These are phyloP conservation scores for Didymella pinodella DNA, from an alignment of 2,329 filamentous ascomycete genomes.

Conservation along the genomic window DNA sequence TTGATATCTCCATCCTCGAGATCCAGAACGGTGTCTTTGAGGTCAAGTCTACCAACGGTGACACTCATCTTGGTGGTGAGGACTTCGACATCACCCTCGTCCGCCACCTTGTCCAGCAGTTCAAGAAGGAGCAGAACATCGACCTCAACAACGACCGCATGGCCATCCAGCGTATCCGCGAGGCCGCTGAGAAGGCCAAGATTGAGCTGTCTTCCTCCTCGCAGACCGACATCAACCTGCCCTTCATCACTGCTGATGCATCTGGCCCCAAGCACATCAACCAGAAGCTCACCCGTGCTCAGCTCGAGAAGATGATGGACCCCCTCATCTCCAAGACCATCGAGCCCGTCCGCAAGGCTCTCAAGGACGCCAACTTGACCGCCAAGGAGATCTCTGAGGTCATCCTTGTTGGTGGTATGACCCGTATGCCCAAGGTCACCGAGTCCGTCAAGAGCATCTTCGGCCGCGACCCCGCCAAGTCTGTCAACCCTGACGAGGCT, in stretches of 20 bases:
- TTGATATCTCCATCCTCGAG: constrained; percentile 97
- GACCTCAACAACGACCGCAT: constrained; percentile 93
- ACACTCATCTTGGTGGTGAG: constrained; percentile 97
- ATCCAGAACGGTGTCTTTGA: constrained; percentile 98
- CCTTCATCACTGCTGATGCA: constrained; percentile 96
- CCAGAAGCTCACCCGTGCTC: constrained; percentile 87
- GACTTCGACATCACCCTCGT: constrained; percentile 97
- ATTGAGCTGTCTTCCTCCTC: constrained; percentile 95
- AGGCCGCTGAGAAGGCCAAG: constrained; percentile 99
- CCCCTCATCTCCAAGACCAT: constrained; percentile 86
- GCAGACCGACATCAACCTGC: constrained; percentile 97
- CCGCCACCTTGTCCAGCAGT: constrained; percentile 90
- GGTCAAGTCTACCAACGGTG: constrained; percentile 99
- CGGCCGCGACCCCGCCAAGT: constrained; percentile 95
- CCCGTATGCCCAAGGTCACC: constrained; percentile 97
- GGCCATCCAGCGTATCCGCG: constrained; percentile 98
- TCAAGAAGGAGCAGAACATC: constrained; percentile 94
- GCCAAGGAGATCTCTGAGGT: constrained; percentile 97
- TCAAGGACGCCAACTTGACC: constrained; percentile 92
- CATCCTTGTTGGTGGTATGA: constrained; percentile 98
- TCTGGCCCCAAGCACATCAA: constrained; percentile 99
- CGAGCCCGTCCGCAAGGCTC: constrained; percentile 92
- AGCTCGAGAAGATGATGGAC: constrained; percentile 92
- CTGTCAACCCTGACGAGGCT: constrained; percentile 97
- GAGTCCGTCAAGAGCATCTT: constrained; percentile 98